phyloP scores from a whole-genome alignment of 176 grass and related monocot genomes.

The Oryza meyeriana region DNA sequence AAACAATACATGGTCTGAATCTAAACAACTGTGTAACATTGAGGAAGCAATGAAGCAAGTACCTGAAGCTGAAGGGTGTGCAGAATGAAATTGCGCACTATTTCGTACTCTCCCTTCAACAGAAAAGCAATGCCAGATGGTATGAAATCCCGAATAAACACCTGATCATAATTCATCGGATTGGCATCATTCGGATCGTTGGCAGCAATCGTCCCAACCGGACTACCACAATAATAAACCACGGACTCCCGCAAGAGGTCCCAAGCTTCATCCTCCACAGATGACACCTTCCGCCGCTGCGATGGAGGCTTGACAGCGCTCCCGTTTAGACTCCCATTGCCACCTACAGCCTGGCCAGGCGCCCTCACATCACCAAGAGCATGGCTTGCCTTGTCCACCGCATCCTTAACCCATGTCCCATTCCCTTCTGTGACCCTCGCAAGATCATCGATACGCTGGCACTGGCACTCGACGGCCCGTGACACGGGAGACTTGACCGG shows the following conservation, averaged over 20 bases:
- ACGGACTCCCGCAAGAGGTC: slow-evolving; percentile 62
- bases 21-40: background rate
- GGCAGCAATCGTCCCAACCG: slow-evolving; percentile 86
- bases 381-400: slow-evolving; percentile 44
- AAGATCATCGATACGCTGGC: slow-evolving; percentile 43
- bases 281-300: slow-evolving; percentile 33
- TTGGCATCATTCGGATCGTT: slow-evolving; percentile 79
- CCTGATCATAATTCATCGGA: slow-evolving; percentile 79
- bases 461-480: slow-evolving; percentile 32
- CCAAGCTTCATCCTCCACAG: slow-evolving; percentile 79
- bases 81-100: slow-evolving; percentile 84
- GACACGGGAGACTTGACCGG: slow-evolving; percentile 5
- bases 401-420: slow-evolving; percentile 41
- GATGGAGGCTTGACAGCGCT: slow-evolving; percentile 12
- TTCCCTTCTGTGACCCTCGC: slow-evolving; percentile 48
- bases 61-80: slow-evolving; percentile 97
- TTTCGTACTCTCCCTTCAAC: slow-evolving; percentile 86
- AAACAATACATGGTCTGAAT: background rate
- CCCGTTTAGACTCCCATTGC: slow-evolving; percentile 42
- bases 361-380: slow-evolving; percentile 35
- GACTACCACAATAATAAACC: slow-evolving; percentile 81
- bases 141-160: slow-evolving; percentile 91
- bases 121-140: slow-evolving; percentile 86
- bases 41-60: background rate
- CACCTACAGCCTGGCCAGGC: slow-evolving; percentile 34